Conservation (phyloP, 2,329 filamentous ascomycete genomes). For the Fusarium brevicatenulatum region DNA sequence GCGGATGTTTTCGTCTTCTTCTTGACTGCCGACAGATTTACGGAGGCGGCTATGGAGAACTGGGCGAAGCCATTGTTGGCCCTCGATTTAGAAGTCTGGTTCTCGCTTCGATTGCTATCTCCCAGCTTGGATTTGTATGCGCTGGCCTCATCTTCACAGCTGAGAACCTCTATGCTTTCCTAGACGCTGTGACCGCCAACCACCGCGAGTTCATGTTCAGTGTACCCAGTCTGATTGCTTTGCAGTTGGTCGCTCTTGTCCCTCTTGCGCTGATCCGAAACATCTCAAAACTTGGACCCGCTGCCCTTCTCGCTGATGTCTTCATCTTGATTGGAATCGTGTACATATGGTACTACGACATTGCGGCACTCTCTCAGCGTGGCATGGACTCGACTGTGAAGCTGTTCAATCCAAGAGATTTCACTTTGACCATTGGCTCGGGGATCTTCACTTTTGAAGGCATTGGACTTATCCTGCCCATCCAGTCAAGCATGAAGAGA, state of each 20-base stretch:
- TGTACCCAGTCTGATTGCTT: constrained; percentile 66
- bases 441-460: constrained; percentile 84
- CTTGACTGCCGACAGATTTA: constrained; percentile 72
- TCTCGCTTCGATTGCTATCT: constrained; percentile 75
- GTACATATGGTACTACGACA: constrained; percentile 80
- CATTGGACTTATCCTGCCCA: constrained; percentile 79
- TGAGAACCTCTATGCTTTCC: constrained; percentile 76
- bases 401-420: constrained; percentile 75
- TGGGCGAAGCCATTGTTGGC: constrained; percentile 74
- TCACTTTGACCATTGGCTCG: constrained; percentile 76
- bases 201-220: constrained; percentile 63
- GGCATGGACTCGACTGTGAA: constrained; percentile 70
- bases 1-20: constrained; percentile 76
- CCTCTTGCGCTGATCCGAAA: constrained; percentile 77
- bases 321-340: constrained; percentile 76
- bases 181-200: constrained; percentile 67
- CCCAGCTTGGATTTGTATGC: constrained; percentile 82
- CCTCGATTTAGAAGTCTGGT: constrained; percentile 72
- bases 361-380: constrained; percentile 62
- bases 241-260: constrained; percentile 72
- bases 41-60: constrained; percentile 78
- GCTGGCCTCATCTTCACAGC: constrained; percentile 81
- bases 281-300: constrained; percentile 77
- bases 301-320: constrained; percentile 74
- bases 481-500: constrained; percentile 78